phyloP scores from a whole-genome alignment of 805 yeast species.

The Saccharomycopsis babjevae region DNA sequence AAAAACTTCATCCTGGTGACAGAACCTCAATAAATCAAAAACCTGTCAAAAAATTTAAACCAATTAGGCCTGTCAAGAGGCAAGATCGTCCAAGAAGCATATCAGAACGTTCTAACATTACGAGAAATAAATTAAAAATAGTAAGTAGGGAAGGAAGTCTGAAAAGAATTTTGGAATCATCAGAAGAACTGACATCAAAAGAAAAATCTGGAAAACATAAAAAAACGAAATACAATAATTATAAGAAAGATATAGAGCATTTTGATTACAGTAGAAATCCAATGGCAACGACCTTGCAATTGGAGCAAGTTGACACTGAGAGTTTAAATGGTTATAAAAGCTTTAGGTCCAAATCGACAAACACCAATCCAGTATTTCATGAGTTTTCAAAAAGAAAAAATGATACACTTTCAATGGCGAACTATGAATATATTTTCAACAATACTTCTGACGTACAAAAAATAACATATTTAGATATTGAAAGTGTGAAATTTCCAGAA shows the following conservation, averaged over 20 bases:
- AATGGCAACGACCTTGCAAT: slow-evolving; percentile 6
- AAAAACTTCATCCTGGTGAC: background rate
- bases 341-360: background rate
- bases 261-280: slow-evolving; percentile 15
- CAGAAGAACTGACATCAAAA: background rate
- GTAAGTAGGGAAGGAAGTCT: background rate
- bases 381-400: background rate
- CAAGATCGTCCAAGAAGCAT: no score
- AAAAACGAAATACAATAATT: background rate
- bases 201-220: background rate
- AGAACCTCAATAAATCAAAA: no score
- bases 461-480: background rate
- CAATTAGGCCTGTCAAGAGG: no score
- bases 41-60: no score
- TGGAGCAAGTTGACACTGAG: slow-evolving; percentile 3
- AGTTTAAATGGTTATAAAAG: background rate
- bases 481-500: background rate
- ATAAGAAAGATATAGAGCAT: slow-evolving; percentile 2
- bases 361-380: slow-evolving; percentile 5
- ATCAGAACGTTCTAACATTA: no score
- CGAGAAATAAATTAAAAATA: background rate
- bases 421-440: slow-evolving; percentile 9
- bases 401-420: background rate
- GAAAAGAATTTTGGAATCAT: background rate
- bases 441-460: slow-evolving; percentile 5